Evolutionary conservation across 140 eudicot species (phyloP).

Genomic region (Senecio squalidus): DNA sequence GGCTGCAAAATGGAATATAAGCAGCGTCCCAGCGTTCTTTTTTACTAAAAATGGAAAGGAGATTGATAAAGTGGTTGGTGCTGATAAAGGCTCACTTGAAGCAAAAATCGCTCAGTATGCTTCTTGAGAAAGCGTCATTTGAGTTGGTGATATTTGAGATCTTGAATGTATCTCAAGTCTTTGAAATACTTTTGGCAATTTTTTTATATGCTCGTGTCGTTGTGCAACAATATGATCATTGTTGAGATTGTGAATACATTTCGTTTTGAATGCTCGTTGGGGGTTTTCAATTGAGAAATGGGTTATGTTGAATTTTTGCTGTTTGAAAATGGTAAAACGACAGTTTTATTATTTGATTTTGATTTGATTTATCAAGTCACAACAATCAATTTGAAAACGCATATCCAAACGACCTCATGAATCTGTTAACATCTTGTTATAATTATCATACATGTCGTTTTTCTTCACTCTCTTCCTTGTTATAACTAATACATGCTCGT

Average conservation of each 20-base stretch:
- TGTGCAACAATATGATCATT: background rate
- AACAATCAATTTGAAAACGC: no score
- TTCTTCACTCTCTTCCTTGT: no score
- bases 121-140: slow-evolving; percentile 25
- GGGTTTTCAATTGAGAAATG: background rate
- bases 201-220: background rate
- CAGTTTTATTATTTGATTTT: no score
- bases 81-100: slow-evolving; percentile 58
- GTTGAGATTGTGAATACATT: background rate
- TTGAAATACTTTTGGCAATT: background rate
- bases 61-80: slow-evolving; percentile 63
- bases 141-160: no score
- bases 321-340: no score
- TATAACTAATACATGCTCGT: no score
- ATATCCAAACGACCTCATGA: no score
- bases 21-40: slow-evolving; percentile 63
- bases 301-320: background rate
- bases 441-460: no score
- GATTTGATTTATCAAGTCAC: no score
- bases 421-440: no score
- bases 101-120: slow-evolving; percentile 50
- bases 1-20: slow-evolving; percentile 54
- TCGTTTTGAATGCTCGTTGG: background rate
- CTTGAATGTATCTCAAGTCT: no score
- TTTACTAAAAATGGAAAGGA: slow-evolving; percentile 58